Evolutionary conservation across 768 basidiomycete species (phyloP), one percentile per base, ranked within the genome.

Genomic region (Rickenella mellea): DNA sequence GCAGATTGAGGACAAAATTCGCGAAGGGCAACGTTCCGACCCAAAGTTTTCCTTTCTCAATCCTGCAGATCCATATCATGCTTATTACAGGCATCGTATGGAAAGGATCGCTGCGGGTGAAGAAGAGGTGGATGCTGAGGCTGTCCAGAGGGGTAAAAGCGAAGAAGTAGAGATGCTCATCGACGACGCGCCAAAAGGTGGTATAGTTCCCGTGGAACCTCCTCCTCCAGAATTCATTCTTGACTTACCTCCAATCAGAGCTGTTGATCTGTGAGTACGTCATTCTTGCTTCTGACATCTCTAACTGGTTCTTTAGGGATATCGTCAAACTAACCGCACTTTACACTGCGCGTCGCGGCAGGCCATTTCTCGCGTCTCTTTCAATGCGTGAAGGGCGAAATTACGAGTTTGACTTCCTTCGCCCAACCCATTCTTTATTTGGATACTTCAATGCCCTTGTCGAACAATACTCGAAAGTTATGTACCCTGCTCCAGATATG

Each of bases 31-130:
- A 64, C 88, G 91, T 65, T 76, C 80, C 50, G 94, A 98, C 70
- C 90, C 92, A 44, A 94, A 96, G 67, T 99, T 98, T 73, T 91
- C 94, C 44, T 99, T 99, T 71, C 76, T 99, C 62, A 94, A 94
- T 68, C 83, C 89, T 48, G 78, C 78, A 38, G 96, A 99, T 71
- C 90, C 96, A 50, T 99, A 96, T 68, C 90, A 98, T 80, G 88
- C 88, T 47, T 98, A 99, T 67, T 99, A 99, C 59, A 80, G 87
- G 57, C 79, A 93, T 69, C 80, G 85, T 57, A 78, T 94, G 67
- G 88, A 91, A 37, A 80, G 79, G 57, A 76, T 91, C 48, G 66
- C 75, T 40, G 77, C 77, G 6, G 91, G 90, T 15, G 55, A 66
- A 27, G 30, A 32, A 32, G 84, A 88, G 55, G 55, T 76, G 7